Conservation (phyloP, 176 grass and related monocot genomes). For the Lolium multiflorum region DNA sequence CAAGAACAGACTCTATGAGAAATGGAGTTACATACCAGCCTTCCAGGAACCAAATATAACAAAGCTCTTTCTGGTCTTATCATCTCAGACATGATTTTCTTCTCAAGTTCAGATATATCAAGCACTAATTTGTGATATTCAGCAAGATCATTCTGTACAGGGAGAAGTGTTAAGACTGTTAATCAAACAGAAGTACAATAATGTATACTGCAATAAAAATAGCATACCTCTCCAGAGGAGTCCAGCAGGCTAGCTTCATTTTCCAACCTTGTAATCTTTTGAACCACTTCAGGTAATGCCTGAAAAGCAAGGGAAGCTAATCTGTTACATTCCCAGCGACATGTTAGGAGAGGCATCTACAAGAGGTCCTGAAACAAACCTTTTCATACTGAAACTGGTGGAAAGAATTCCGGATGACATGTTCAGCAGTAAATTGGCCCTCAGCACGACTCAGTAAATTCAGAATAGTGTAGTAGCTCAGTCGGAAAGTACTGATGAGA, state of each 20-base stretch:
- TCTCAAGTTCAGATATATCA: constrained; percentile 94
- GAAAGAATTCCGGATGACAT: constrained; percentile 97
- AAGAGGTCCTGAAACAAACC: constrained; percentile 57
- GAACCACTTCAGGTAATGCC: constrained; percentile 82
- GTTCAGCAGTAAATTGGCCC: constrained; percentile 98
- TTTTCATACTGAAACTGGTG: constrained; percentile 99
- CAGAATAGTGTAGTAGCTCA: constrained; percentile 97
- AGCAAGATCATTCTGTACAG: constrained; percentile 73
- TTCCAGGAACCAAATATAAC: constrained; percentile 92
- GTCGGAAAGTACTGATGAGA: constrained; percentile 93
- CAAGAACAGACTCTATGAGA: constrained; percentile 25
- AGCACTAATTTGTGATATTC: constrained; percentile 94
- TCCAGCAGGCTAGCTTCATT: constrained; percentile 83
- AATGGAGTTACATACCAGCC: constrained; percentile 68
- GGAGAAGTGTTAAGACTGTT: constrained; percentile 36
- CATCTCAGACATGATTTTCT: constrained; percentile 95
- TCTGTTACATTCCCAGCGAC: constrained; percentile 25
- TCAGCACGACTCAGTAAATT: constrained; percentile 98
- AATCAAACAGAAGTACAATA: constrained; percentile 32
- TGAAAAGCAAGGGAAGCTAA: constrained; percentile 53
- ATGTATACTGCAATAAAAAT: constrained; percentile 25
- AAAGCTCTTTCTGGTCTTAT: constrained; percentile 91
- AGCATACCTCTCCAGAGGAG: constrained; percentile 88
- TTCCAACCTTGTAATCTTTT: constrained; percentile 88
- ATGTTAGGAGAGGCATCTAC: constrained; percentile 39